Evolutionary conservation across 805 yeast genomes (phyloP), one percentile per base, ranked within the genome.

Genomic region (Kodamaea neixiangensis): DNA sequence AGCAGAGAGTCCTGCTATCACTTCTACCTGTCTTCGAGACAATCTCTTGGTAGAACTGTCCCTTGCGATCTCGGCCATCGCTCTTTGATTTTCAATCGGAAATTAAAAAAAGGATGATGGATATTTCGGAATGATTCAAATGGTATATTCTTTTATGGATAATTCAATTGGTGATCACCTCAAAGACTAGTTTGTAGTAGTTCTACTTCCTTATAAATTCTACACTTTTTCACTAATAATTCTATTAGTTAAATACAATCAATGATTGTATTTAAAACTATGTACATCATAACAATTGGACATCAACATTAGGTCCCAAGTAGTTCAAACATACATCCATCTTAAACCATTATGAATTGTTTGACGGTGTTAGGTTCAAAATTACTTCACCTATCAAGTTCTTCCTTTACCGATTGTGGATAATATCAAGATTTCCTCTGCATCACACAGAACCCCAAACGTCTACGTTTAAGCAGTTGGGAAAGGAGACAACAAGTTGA

Each of bases 401-500:
- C 45, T 42, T 21, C 13, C 4, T 14, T 42, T 25, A n/a, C 33
- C 31, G 2, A 6, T 22, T 5, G 19, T 4, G 13, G 33, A 13
- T 19, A 42, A 11, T 17, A 7, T 14, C 20, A 25, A 19, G 17
- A n/a, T 5, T 9, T 17, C 10, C 17, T 17, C 39, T 14, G 19
- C 22, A 39, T 20, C 15, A 21, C 25, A 39, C 7, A 4, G 15
- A 29, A 7, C 31, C 11, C 11, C 10, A 25, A 10, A 25, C 5
- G 5, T 25, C 31, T 25, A 25, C 10, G 48, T 48, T 73, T 75
- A 87, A 63, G 82, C 87, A 56, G 88, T 79, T 58, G 96, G 94
- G 61, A 89, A 78, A 46, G 96, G 96, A 57, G 92, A 85, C 61
- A 88, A 77, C 61, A 88, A 78, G 64, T 77, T 79, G 69, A 93